Percentiles rank a stretch among this genome's conserved stretches.
phyloP scores from a whole-genome alignment of 305 asterid genomes.

The Fraxinus platypoda region DNA sequence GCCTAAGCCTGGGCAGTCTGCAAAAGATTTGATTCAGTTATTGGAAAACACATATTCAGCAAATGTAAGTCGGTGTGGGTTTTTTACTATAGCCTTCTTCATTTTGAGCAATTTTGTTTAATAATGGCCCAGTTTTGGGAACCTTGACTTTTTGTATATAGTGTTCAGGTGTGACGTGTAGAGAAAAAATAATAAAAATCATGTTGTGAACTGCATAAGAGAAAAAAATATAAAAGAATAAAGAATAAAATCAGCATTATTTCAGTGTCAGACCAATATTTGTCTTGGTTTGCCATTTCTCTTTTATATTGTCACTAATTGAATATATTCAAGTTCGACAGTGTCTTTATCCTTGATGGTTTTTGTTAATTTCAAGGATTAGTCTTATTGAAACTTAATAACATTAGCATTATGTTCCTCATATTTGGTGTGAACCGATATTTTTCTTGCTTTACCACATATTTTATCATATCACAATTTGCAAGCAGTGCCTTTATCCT shows the following conservation, averaged over 20 bases:
- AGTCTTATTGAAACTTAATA: neutral
- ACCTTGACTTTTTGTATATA: neutral
- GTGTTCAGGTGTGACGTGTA: neutral
- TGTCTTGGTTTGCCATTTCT: neutral
- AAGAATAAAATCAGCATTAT: neutral
- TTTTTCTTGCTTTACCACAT: neutral
- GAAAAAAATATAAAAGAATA: neutral
- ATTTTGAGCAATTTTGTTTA: neutral
- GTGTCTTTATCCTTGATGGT: neutral
- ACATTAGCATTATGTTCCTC: neutral
- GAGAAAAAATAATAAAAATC: neutral
- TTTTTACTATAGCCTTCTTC: neutral
- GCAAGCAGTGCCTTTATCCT: neutral
- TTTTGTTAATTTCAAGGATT: neutral
- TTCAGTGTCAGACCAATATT: neutral
- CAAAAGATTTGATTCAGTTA: slow-evolving; percentile 63
- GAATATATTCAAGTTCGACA: neutral
- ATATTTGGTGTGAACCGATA: neutral
- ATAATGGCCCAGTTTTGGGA: neutral
- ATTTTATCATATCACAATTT: neutral
- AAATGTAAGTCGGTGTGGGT: slow-evolving; percentile 53
- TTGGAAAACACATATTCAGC: slow-evolving; percentile 70
- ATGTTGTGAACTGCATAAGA: neutral
- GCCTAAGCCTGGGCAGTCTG: slow-evolving; percentile 76
- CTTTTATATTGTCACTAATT: neutral